Conservation (phyloP, 306 rosid genomes). For the Quercus bicolor region DNA sequence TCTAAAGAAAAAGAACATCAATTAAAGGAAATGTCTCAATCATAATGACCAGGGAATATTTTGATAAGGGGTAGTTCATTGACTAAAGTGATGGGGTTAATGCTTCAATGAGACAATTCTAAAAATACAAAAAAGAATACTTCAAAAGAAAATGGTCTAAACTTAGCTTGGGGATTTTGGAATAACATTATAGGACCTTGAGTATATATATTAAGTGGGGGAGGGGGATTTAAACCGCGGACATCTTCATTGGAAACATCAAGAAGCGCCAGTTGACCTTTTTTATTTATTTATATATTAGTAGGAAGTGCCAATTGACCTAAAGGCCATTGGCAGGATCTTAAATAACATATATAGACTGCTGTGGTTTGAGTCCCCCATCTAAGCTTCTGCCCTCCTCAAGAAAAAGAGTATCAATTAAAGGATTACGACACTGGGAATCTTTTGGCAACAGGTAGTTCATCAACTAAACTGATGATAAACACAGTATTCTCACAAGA, state of each 20-base stretch:
- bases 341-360: background rate
- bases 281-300: too few relatives aligned
- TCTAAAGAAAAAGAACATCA: background rate
- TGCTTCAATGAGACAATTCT: too few relatives aligned
- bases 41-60: background rate
- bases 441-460: background rate
- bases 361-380: background rate
- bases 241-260: too few relatives aligned
- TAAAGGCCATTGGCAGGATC: background rate
- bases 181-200: too few relatives aligned
- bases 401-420: background rate
- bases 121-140: too few relatives aligned
- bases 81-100: background rate
- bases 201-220: too few relatives aligned
- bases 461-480: background rate
- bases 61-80: background rate
- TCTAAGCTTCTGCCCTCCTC: background rate
- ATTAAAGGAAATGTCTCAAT: background rate
- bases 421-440: background rate
- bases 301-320: too few relatives aligned
- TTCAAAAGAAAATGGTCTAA: too few relatives aligned
- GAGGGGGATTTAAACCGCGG: too few relatives aligned
- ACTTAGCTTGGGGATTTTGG: too few relatives aligned
- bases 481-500: background rate
- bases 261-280: too few relatives aligned